Base-by-base conservation (phyloP, 2,329 filamentous ascomycete genomes). In the Thyridium curvatum region DNA sequence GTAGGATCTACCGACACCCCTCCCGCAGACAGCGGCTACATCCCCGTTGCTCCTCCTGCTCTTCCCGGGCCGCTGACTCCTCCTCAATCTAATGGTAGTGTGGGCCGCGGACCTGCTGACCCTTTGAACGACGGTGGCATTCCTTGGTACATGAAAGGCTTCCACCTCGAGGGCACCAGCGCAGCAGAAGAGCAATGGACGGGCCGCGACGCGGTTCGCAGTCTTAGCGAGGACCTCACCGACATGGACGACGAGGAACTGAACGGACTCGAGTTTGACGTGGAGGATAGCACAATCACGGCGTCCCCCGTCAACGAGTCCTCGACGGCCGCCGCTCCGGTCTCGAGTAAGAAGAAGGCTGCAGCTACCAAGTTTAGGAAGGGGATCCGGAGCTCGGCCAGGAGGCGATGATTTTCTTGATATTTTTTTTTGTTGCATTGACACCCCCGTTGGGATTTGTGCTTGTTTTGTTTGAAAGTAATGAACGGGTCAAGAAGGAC, bases 201-300 rank as follows among this genome's bases (percentile, higher is more conserved):
- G 16, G 86, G 82, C 2, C 74, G 82, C 28, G 84, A 90, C 40
- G 79, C 84, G 1, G 62, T 71, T 29, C 66, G 74, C 18, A 69
- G 66, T 50, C 80, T 91, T 60, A 94, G 86, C 52, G 90, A 95
- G 60, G 86, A 91, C 50, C 71, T 96, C 16, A 94, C 86, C 41
- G 91, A 96, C 55, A 80, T 96, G 56, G 90, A 94, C 51, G 90
- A 96, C 47, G 89, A 94, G 37, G 87, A 91, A 62, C 69, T 95
- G 41, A 82, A 86, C 52, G 86, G 84, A 28, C 66, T 88, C 28
- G 71, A 66, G 28, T 66, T 69, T 35, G 73, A 76, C 46, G 65
- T 77, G 21, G 71, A 72, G 46, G 66, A 72, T 39, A 58, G 60
- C 42, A 68, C 61, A 17, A 67, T 68, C 38, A 65, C 60, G 9